Evolutionary conservation across 768 basidiomycete species (phyloP).

Genomic region (Termitomyces sp.): DNA sequence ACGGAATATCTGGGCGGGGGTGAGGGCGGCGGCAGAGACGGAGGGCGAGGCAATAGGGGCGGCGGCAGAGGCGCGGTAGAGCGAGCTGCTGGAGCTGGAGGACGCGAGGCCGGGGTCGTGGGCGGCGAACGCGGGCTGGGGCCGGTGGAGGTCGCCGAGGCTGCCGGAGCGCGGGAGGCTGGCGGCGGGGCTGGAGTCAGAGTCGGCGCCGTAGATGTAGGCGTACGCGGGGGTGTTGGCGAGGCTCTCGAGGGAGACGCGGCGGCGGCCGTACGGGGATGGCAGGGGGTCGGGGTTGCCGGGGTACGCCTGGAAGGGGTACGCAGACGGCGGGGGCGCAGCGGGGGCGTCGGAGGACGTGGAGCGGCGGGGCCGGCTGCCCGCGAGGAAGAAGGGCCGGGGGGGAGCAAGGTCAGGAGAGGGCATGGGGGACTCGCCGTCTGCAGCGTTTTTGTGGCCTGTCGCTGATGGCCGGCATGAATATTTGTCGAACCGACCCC

Average conservation of each 20-base stretch:
- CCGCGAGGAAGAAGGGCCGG: neutral
- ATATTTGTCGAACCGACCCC: neutral
- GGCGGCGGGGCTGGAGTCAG: neutral
- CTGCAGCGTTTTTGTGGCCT: neutral
- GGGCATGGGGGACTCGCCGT: too few relatives aligned
- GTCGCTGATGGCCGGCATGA: conserved; percentile 8
- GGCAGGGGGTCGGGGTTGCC: conserved; percentile 67
- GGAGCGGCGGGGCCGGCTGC: neutral
- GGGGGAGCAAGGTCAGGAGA: neutral
- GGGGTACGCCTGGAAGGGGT: conserved; percentile 56
- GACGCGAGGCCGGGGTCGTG: neutral
- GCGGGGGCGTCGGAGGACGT: conserved; percentile 21
- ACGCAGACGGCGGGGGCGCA: conserved; percentile 26
- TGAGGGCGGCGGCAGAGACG: conserved; percentile 23
- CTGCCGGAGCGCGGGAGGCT: conserved; percentile 16
- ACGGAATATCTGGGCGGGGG: conserved; percentile 53
- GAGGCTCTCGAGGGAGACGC: conserved; percentile 39
- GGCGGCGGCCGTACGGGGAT: conserved; percentile 30
- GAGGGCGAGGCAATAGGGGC: conserved; percentile 25
- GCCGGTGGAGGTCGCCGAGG: conserved; percentile 26
- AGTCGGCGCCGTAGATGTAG: conserved; percentile 17
- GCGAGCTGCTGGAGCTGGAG: conserved; percentile 20
- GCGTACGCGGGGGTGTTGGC: conserved; percentile 15
- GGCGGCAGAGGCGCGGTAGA: conserved; percentile 42
- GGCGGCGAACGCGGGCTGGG: conserved; percentile 18